Evolutionary conservation across 106 monocot species (phyloP).

Genomic region (Chionographis japonica): DNA sequence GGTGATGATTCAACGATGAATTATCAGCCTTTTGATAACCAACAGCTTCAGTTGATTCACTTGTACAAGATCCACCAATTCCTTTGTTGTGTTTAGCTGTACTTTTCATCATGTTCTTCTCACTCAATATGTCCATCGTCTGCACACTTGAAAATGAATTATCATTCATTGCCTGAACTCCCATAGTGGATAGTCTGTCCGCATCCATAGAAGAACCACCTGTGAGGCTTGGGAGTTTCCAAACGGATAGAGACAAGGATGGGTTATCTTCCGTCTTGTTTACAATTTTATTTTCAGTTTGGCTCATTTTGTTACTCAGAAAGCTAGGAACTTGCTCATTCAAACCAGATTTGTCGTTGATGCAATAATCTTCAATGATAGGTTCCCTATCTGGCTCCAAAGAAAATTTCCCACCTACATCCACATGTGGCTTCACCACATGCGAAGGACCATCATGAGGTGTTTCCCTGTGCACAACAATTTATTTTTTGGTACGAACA

Average conservation of each 20-base stretch:
- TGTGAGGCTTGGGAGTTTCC: neutral
- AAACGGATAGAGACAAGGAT: neutral
- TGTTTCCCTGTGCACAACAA: conserved; percentile 23
- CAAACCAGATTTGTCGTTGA: conserved; percentile 4
- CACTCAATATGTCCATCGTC: conserved; percentile 3
- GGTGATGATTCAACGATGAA: neutral
- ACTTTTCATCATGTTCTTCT: neutral
- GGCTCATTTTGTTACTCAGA: neutral
- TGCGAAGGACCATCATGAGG: conserved; percentile 3
- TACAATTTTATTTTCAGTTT: conserved; percentile 1
- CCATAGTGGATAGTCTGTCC: neutral
- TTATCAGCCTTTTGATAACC: neutral
- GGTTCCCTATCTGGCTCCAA: conserved; percentile 2
- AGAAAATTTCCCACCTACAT: neutral
- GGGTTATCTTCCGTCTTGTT: neutral
- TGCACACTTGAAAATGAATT: neutral
- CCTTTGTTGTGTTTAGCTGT: neutral
- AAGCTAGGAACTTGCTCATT: neutral
- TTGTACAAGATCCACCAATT: neutral
- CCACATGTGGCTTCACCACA: neutral
- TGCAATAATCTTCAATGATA: neutral
- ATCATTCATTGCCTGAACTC: conserved; percentile 6
- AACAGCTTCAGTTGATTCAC: neutral
- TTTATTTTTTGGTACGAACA: neutral
- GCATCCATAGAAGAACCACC: neutral